A percentile compares a stretch with the other conserved stretches of the same genome.
These are phyloP conservation scores for Aspergillus cejpii DNA, from an alignment of 2,329 filamentous ascomycete genomes.

Conservation along the genomic window DNA sequence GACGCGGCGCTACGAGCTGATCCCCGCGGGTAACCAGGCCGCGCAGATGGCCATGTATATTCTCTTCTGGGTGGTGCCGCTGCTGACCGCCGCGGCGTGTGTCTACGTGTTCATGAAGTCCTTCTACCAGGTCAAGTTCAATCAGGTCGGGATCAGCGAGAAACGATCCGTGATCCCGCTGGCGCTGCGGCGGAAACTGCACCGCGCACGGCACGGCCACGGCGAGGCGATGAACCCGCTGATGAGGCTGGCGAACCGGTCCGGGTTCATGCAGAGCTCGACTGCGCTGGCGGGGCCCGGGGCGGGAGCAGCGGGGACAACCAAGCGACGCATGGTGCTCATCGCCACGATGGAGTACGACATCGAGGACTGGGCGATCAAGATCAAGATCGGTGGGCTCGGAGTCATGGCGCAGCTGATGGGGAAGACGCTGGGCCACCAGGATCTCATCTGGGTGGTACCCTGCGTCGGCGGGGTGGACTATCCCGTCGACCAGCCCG, in stretches of 20 bases:
- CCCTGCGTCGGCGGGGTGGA: slow-evolving; percentile 58
- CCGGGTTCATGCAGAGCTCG: slow-evolving; percentile 34
- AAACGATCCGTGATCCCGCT: slow-evolving; percentile 24
- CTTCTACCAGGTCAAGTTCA: slow-evolving; percentile 59
- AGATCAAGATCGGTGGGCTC: slow-evolving; percentile 64
- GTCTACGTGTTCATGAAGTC: slow-evolving; percentile 53
- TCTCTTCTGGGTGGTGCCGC: slow-evolving; percentile 48
- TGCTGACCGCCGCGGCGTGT: slow-evolving; percentile 44
- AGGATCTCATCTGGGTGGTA: slow-evolving; percentile 61
- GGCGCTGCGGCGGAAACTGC: slow-evolving; percentile 24
- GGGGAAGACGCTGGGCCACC: slow-evolving; percentile 58
- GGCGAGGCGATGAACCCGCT: slow-evolving; percentile 30
- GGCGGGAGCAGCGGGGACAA: too few relatives aligned
- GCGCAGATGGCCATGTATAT: slow-evolving; percentile 50
- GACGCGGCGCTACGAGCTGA: slow-evolving; percentile 47
- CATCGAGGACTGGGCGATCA: slow-evolving; percentile 63
- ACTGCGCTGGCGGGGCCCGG: slow-evolving; percentile 25
- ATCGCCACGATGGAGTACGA: slow-evolving; percentile 68
- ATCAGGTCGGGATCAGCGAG: slow-evolving; percentile 49
- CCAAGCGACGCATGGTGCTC: slow-evolving; percentile 49
- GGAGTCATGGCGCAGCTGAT: slow-evolving; percentile 66
- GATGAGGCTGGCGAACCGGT: slow-evolving; percentile 31
- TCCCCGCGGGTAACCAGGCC: slow-evolving; percentile 49
- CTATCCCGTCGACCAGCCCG: slow-evolving; percentile 54
- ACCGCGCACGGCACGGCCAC: slow-evolving; percentile 20